These are phyloP conservation scores for Hyaloscypha variabilis DNA, from an alignment of 495 filamentous ascomycete genomes.

Conservation along the genomic window DNA sequence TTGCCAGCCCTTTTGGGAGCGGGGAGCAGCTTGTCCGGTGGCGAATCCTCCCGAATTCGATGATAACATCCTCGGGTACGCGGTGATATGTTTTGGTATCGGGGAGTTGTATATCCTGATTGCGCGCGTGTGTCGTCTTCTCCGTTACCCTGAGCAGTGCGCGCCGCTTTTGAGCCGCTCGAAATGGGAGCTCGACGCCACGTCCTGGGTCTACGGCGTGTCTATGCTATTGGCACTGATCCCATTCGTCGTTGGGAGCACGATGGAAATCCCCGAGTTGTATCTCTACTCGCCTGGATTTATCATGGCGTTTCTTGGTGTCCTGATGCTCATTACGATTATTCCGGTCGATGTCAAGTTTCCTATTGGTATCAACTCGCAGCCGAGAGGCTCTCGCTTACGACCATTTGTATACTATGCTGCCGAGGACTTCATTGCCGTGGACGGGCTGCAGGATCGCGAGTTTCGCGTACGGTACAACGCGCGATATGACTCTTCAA, in stretches of 20 bases:
- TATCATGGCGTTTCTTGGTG: constrained; percentile 24
- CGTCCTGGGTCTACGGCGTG: constrained; percentile 23
- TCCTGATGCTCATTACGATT: constrained; percentile 22
- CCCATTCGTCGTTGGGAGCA: constrained; percentile 20
- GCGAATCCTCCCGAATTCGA: constrained; percentile 22
- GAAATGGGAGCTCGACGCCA: constrained; percentile 21
- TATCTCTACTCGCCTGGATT: constrained; percentile 23
- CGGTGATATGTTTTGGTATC: constrained; percentile 18
- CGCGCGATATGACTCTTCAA: constrained; percentile 18
- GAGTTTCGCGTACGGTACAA: constrained; percentile 25
- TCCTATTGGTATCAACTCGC: constrained; percentile 24
- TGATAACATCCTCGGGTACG: constrained; percentile 17
- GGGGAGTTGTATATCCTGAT: constrained; percentile 24
- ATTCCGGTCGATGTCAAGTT: constrained; percentile 24
- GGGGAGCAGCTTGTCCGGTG: no score
- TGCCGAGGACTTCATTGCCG: constrained; percentile 25
- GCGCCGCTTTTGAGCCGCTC: constrained; percentile 13
- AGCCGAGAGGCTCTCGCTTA: constrained; percentile 15
- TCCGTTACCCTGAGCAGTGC: constrained; percentile 13
- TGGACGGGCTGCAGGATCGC: constrained; percentile 22
- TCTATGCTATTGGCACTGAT: constrained; percentile 21
- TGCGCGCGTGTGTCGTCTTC: constrained; percentile 16
- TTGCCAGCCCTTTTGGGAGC: no score
- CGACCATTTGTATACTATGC: constrained; percentile 22
- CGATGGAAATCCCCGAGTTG: constrained; percentile 10